These are phyloP conservation scores for Lentinula detonsa DNA, from an alignment of 768 basidiomycete genomes.

Conservation along the genomic window DNA sequence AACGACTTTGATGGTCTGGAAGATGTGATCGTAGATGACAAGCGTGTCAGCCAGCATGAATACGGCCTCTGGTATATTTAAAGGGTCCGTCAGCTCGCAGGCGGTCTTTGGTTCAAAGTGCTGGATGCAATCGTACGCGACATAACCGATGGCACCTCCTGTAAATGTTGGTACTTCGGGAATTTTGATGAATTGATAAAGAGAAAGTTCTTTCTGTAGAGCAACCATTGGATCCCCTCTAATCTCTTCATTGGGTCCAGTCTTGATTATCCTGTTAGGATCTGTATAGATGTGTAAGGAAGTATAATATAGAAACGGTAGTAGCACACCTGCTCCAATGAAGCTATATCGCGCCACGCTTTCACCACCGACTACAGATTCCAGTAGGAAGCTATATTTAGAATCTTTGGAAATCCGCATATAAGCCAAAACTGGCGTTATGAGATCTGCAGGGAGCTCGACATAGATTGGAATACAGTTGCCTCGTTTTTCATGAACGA, in stretches of 20 bases:
- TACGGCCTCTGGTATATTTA: constrained; percentile 89
- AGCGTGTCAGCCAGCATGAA: constrained; percentile 98
- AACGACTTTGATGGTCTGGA: constrained; percentile 90
- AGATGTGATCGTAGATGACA: constrained; percentile 95
- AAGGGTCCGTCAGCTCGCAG: constrained; percentile 63
- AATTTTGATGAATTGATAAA: constrained; percentile 87
- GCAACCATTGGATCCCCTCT: constrained; percentile 82
- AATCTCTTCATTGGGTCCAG: constrained; percentile 77
- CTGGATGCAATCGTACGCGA: constrained; percentile 93
- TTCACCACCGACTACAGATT: constrained; percentile 89
- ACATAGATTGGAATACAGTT: constrained; percentile 93
- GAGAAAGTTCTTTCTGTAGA: constrained; percentile 79
- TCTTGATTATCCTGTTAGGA: constrained; percentile 87
- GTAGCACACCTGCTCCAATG: constrained; percentile 78
- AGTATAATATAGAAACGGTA: not conserved
- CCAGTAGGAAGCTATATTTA: constrained; percentile 91
- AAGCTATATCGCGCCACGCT: constrained; percentile 92
- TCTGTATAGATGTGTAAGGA: constrained; percentile 39
- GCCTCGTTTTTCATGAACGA: constrained; percentile 76
- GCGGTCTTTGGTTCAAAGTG: constrained; percentile 95
- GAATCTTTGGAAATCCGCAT: constrained; percentile 88
- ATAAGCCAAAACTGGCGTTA: constrained; percentile 97
- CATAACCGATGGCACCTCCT: constrained; percentile 96
- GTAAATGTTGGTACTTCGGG: constrained; percentile 93
- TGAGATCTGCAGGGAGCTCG: constrained; percentile 89